These are phyloP conservation scores for Ceratocystis destructans DNA, from an alignment of 2,329 filamentous ascomycete species.

Conservation along the genomic window DNA sequence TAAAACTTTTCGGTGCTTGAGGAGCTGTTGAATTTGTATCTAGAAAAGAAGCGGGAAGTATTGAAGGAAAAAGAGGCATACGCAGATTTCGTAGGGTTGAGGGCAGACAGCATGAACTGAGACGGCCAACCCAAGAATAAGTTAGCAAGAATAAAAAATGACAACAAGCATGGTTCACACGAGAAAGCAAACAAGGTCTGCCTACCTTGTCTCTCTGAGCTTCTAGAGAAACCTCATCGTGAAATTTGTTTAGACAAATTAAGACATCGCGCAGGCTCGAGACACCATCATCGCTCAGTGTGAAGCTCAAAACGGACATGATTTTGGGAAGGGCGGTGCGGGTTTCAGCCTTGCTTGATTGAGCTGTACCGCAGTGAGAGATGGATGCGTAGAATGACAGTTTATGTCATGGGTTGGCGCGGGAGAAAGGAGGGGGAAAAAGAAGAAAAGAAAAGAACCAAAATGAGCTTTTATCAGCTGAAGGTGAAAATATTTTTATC, in stretches of 20 bases:
- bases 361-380: not conserved
- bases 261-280: constrained; percentile 58
- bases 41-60: constrained; percentile 55
- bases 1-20: constrained; percentile 46
- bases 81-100: constrained; percentile 69
- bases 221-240: constrained; percentile 64
- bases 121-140: constrained; percentile 22
- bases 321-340: not conserved
- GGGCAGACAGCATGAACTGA: constrained; percentile 57
- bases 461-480: too few species aligned
- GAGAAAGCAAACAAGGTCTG: not conserved
- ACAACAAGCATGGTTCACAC: constrained; percentile 11
- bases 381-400: not conserved
- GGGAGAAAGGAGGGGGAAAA: not conserved
- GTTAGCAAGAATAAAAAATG: constrained; percentile 37
- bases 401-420: not conserved
- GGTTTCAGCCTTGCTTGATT: not conserved
- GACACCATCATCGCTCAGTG: constrained; percentile 59
- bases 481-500: too few species aligned
- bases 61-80: constrained; percentile 61
- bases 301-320: constrained; percentile 57
- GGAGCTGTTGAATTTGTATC: constrained; percentile 51
- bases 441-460: not conserved
- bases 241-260: constrained; percentile 64
- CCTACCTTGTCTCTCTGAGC: constrained; percentile 52